A percentile compares a stretch with the other conserved stretches of the same genome.
Conservation (phyloP, 2,329 filamentous ascomycete species). For the Chaetomium sp. region DNA sequence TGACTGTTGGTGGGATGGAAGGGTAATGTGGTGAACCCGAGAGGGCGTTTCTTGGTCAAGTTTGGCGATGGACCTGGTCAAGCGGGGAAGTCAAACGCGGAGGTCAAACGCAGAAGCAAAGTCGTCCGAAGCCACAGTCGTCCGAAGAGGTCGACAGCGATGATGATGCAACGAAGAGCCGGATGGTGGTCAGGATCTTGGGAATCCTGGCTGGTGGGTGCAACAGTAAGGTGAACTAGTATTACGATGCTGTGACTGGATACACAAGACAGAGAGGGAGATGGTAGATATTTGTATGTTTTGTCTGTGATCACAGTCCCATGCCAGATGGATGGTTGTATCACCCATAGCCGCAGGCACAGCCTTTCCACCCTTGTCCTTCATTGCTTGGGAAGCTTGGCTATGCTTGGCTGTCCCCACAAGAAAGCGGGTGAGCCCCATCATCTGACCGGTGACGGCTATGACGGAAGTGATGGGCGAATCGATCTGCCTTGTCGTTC, state of each 20-base stretch:
- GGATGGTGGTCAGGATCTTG: neutral
- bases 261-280: neutral
- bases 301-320: neutral
- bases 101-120: neutral
- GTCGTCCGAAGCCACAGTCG: neutral
- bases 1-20: slow-evolving; percentile 31
- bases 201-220: neutral
- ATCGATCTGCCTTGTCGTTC: neutral
- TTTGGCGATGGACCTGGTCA: neutral
- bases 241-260: neutral
- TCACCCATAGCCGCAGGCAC: neutral
- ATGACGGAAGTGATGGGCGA: neutral
- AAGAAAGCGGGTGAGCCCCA: neutral
- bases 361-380: neutral
- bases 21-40: too few species aligned
- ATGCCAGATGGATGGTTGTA: neutral
- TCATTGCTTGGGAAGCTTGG: neutral
- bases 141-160: neutral
- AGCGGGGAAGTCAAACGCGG: neutral
- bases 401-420: slow-evolving; percentile 6
- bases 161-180: neutral
- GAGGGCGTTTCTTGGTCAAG: too few species aligned
- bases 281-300: neutral
- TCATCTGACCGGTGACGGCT: slow-evolving; percentile 19
- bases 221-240: neutral